Evolutionary conservation across 345 rosid genomes (phyloP).

Genomic region (Brassica carinata): DNA sequence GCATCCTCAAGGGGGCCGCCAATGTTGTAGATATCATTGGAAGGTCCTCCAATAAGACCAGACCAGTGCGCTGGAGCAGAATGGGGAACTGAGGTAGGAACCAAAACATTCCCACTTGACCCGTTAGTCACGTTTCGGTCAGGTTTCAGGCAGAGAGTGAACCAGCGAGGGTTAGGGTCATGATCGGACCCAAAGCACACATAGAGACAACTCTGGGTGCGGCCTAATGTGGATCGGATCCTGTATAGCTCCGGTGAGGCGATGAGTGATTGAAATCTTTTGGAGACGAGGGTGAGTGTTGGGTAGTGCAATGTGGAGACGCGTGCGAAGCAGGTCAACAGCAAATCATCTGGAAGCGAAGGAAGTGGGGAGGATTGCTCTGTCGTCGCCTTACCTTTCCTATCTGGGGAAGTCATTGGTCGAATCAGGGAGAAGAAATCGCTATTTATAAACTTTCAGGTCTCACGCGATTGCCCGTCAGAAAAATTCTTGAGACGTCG

Average conservation of each 20-base stretch:
- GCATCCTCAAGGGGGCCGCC: conserved; percentile 58
- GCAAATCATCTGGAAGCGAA: neutral
- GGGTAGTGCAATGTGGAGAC: neutral
- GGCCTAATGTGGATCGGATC: neutral
- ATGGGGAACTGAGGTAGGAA: conserved; percentile 32
- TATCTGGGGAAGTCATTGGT: neutral
- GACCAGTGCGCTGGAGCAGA: conserved; percentile 44
- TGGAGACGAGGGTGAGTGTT: neutral
- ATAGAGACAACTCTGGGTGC: neutral
- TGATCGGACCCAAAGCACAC: neutral
- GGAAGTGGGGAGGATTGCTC: neutral
- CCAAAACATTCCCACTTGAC: neutral
- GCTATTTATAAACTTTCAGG: neutral
- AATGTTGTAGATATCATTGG: conserved; percentile 46
- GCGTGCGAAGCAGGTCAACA: neutral
- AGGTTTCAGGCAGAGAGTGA: neutral
- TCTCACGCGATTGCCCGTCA: neutral
- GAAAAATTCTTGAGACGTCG: neutral
- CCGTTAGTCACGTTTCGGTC: neutral
- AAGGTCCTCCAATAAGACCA: conserved; percentile 14
- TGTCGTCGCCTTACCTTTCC: neutral
- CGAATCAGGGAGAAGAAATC: neutral
- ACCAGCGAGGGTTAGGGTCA: neutral
- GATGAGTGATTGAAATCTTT: neutral
- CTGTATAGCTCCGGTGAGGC: neutral